Conservation (phyloP, 805 yeast species). For the Ogataea parapolymorpha region DNA sequence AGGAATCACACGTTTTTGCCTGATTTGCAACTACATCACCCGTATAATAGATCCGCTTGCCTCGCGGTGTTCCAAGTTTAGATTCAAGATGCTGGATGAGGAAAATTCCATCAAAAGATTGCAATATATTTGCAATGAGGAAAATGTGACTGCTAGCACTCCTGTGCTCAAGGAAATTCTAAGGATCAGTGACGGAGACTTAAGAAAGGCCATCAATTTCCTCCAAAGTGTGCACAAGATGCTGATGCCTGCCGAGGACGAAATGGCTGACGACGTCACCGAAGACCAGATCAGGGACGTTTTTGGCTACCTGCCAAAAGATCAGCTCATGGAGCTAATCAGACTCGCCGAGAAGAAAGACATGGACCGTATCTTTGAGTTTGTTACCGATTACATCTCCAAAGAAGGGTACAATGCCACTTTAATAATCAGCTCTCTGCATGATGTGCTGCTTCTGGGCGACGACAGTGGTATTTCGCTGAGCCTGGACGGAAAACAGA, state of each 20-base stretch:
- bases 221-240: constrained; percentile 79
- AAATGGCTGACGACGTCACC: constrained; percentile 20
- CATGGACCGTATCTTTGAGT: constrained; percentile 24
- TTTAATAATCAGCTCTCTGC: constrained; percentile 30
- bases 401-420: constrained; percentile 34
- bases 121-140: constrained; percentile 52
- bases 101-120: constrained; percentile 68
- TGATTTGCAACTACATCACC: constrained; percentile 94
- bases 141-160: constrained; percentile 40
- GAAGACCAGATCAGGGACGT: constrained; percentile 28
- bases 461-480: constrained; percentile 37
- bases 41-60: constrained; percentile 96
- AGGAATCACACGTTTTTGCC: constrained; percentile 84
- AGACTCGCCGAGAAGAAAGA: constrained; percentile 19
- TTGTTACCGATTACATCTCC: constrained; percentile 27
- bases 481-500: constrained; percentile 56
- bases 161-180: constrained; percentile 64
- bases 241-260: constrained; percentile 31
- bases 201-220: constrained; percentile 87
- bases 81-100: constrained; percentile 77
- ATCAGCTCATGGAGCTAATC: constrained; percentile 18
- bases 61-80: constrained; percentile 91
- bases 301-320: constrained; percentile 33
- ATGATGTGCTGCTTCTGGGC: constrained; percentile 31
- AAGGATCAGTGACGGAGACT: constrained; percentile 80